Percentiles rank a stretch among this genome's conserved stretches.
Evolutionary conservation across 2,329 filamentous ascomycete genomes (phyloP).

Genomic region (Thelonectria rubi): DNA sequence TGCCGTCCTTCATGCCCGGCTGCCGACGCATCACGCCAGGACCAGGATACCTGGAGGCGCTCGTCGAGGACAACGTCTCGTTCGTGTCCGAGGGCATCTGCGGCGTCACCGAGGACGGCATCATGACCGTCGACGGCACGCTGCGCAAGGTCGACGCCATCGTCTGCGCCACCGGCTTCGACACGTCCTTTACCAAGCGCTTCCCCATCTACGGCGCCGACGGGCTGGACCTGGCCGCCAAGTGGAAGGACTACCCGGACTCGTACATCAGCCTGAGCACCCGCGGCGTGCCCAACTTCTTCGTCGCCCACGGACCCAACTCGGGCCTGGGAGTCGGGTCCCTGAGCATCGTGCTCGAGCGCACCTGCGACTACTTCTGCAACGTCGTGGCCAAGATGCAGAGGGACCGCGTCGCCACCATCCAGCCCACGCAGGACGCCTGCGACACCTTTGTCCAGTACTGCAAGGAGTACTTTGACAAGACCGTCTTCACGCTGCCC

Average conservation of each 20-base stretch:
- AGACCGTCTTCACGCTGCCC: not conserved
- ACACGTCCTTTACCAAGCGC: constrained; percentile 1
- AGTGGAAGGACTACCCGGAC: constrained; percentile 10
- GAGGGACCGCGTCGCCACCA: not conserved
- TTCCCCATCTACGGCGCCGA: constrained; percentile 3
- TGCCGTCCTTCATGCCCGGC: constrained; percentile 4
- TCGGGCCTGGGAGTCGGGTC: not conserved
- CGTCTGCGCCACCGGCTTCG: constrained; percentile 16
- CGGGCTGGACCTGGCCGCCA: not conserved
- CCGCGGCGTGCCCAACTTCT: constrained; percentile 16
- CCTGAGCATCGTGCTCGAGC: not conserved
- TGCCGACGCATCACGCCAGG: constrained; percentile 9
- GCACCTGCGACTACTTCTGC: constrained; percentile 9
- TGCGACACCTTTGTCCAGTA: not conserved
- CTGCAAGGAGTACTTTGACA: not conserved
- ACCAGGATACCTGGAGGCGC: constrained; percentile 15
- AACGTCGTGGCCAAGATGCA: constrained; percentile 11
- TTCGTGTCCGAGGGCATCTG: constrained; percentile 3
- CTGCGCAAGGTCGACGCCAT: constrained; percentile 9
- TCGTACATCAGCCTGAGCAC: constrained; percentile 9
- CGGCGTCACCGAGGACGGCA: not conserved
- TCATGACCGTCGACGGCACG: constrained; percentile 4
- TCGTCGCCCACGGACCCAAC: constrained; percentile 15
- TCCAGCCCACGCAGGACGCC: not conserved
- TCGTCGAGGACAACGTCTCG: constrained; percentile 8